A percentile compares a stretch with the other conserved stretches of the same genome.
Evolutionary conservation across 805 yeast species (phyloP).

Genomic region (Wickerhamomyces canadensis): DNA sequence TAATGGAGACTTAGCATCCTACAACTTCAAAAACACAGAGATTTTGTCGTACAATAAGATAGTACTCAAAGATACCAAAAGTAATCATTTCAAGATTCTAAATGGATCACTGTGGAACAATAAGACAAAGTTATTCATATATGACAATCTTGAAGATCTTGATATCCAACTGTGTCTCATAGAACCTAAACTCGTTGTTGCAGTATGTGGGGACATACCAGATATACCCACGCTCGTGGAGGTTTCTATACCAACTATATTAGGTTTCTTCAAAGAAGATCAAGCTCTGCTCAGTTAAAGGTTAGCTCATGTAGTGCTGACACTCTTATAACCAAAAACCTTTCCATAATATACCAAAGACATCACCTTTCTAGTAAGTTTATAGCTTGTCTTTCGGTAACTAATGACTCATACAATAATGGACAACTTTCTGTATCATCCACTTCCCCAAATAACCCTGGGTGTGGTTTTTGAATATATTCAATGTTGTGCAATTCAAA

Average conservation of each 20-base stretch:
- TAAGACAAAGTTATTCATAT: conserved; percentile 2
- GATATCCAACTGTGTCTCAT: conserved; percentile 22
- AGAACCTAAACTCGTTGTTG: conserved; percentile 6
- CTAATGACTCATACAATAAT: too few relatives aligned
- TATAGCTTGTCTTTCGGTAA: too few relatives aligned
- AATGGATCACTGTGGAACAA: conserved; percentile 3
- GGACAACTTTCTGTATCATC: too few relatives aligned
- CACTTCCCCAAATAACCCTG: too few relatives aligned
- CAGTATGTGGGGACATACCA: conserved; percentile 6
- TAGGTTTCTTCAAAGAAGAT: neutral
- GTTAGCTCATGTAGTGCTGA: too few relatives aligned
- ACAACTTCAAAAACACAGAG: conserved; percentile 24
- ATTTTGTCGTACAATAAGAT: neutral
- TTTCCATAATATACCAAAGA: too few relatives aligned
- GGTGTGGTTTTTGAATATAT: too few relatives aligned
- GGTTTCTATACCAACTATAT: conserved; percentile 4
- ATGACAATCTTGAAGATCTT: conserved; percentile 5
- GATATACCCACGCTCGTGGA: conserved; percentile 3
- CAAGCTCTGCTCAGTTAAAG: too few relatives aligned
- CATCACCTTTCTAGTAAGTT: too few relatives aligned
- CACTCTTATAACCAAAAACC: too few relatives aligned
- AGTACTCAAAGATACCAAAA: neutral
- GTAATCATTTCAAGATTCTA: neutral
- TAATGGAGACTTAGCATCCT: conserved; percentile 26
- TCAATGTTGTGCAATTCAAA: too few relatives aligned